Percentiles rank a stretch among this genome's conserved stretches.
These are phyloP conservation scores for Deakozyma indianensis DNA, from an alignment of 805 yeast genomes.

Conservation along the genomic window DNA sequence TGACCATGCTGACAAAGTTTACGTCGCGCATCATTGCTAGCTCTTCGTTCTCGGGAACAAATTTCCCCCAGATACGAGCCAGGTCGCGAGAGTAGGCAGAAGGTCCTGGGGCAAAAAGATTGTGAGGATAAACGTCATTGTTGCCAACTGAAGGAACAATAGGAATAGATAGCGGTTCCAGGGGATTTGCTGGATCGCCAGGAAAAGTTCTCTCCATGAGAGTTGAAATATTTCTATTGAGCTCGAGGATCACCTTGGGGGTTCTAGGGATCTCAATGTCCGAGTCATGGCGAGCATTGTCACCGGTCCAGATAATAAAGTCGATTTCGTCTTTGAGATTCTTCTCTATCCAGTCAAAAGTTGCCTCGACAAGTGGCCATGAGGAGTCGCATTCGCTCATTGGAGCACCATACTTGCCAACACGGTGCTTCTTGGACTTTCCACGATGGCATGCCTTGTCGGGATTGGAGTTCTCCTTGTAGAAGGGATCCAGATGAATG, in stretches of 20 bases:
- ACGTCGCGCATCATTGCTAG: slow-evolving; percentile 65
- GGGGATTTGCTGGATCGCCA: slow-evolving; percentile 6
- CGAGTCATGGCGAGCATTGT: slow-evolving; percentile 72
- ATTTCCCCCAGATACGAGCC: slow-evolving; percentile 56
- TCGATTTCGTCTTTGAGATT: slow-evolving; percentile 65
- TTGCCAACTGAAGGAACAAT: slow-evolving; percentile 69
- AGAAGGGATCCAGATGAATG: slow-evolving; percentile 68
- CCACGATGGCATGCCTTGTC: slow-evolving; percentile 46
- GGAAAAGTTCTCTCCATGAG: slow-evolving; percentile 22
- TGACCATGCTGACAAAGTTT: slow-evolving; percentile 61
- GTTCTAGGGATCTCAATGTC: slow-evolving; percentile 64
- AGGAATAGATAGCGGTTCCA: slow-evolving; percentile 15
- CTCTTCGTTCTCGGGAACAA: slow-evolving; percentile 63
- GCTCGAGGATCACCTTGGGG: slow-evolving; percentile 52
- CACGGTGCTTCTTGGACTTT: slow-evolving; percentile 19
- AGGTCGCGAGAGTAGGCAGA: slow-evolving; percentile 74
- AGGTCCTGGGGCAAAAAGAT: slow-evolving; percentile 74
- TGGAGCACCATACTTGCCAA: slow-evolving; percentile 64
- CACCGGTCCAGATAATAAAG: slow-evolving; percentile 86
- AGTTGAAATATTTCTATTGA: slow-evolving; percentile 45
- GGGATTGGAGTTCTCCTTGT: slow-evolving; percentile 35
- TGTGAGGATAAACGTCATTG: slow-evolving; percentile 83
- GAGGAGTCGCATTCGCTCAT: slow-evolving; percentile 70
- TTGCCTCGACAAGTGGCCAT: slow-evolving; percentile 39
- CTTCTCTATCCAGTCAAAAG: slow-evolving; percentile 50